A percentile compares a stretch with the other conserved stretches of the same genome.
These are phyloP conservation scores for Fremontodendron californicum DNA, from an alignment of 345 rosid genomes.

Conservation along the genomic window DNA sequence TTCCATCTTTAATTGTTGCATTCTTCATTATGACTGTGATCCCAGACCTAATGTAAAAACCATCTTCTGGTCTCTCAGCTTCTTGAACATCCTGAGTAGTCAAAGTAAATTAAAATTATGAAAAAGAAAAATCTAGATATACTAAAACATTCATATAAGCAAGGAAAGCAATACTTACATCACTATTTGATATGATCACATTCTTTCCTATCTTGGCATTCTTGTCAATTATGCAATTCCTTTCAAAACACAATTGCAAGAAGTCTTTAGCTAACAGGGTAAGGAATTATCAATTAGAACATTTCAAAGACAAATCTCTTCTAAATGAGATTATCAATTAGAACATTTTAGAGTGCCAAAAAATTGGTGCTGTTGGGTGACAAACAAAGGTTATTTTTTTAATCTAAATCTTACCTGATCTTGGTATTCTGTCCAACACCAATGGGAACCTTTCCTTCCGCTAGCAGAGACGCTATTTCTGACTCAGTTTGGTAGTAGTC, in stretches of 20 bases:
- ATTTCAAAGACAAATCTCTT: not conserved
- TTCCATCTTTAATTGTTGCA: slow-evolving; percentile 66
- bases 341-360: not conserved
- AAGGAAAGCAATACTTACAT: slow-evolving; percentile 41
- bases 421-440: slow-evolving; percentile 79
- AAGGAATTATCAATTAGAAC: not conserved
- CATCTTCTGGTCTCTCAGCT: slow-evolving; percentile 64
- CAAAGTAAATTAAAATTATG: not conserved
- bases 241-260: slow-evolving; percentile 18
- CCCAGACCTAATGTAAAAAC: slow-evolving; percentile 77
- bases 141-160: not conserved
- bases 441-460: slow-evolving; percentile 73
- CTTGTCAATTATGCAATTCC: slow-evolving; percentile 94
- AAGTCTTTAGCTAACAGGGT: not conserved
- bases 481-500: slow-evolving; percentile 82
- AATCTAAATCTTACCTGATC: slow-evolving; percentile 45
- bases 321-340: not conserved
- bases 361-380: not conserved
- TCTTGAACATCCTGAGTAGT: slow-evolving; percentile 56
- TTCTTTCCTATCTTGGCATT: slow-evolving; percentile 81
- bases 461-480: slow-evolving; percentile 66
- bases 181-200: slow-evolving; percentile 63
- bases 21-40: slow-evolving; percentile 70
- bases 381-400: not conserved
- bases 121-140: not conserved